phyloP scores from a whole-genome alignment of 2,329 filamentous ascomycete genomes.

The Beauveria sp. region DNA sequence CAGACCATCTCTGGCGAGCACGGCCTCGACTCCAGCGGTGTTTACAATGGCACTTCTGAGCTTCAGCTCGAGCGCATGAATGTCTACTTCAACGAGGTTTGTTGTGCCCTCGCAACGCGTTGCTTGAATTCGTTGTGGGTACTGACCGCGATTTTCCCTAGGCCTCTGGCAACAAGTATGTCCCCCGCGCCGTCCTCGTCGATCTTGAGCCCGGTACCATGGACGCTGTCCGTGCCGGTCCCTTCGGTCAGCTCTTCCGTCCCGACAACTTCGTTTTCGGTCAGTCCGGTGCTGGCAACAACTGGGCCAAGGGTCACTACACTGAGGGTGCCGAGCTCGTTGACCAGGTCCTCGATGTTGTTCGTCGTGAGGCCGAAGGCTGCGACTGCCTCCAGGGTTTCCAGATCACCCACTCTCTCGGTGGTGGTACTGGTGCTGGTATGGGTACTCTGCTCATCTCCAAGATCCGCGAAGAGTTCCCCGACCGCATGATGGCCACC shows the following conservation, averaged over 20 bases:
- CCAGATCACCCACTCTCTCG: conserved; percentile 99
- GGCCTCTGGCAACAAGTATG: conserved; percentile 98
- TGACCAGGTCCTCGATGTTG: conserved; percentile 95
- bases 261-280: conserved; percentile 99
- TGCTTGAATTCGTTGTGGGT: not conserved
- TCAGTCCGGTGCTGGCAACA: conserved; percentile 99
- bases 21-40: conserved; percentile 93
- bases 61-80: conserved; percentile 99
- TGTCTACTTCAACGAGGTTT: conserved; percentile 87
- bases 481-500: conserved; percentile 99
- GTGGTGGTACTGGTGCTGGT: conserved; percentile 99
- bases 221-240: conserved; percentile 96
- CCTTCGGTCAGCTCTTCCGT: conserved; percentile 98
- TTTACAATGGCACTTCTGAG: conserved; percentile 98
- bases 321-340: conserved; percentile 99
- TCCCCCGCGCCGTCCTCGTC: conserved; percentile 97
- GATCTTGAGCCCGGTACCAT: conserved; percentile 99
- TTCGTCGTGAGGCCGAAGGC: conserved; percentile 96
- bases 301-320: conserved; percentile 99
- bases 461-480: conserved; percentile 99
- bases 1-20: conserved; percentile 85
- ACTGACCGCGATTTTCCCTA: conserved; percentile 27
- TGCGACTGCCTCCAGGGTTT: conserved; percentile 99
- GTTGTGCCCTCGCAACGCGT: conserved; percentile 15
- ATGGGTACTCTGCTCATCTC: conserved; percentile 99